Base-by-base conservation (phyloP, 495 filamentous ascomycete genomes). In the Cladorrhinum samala region DNA sequence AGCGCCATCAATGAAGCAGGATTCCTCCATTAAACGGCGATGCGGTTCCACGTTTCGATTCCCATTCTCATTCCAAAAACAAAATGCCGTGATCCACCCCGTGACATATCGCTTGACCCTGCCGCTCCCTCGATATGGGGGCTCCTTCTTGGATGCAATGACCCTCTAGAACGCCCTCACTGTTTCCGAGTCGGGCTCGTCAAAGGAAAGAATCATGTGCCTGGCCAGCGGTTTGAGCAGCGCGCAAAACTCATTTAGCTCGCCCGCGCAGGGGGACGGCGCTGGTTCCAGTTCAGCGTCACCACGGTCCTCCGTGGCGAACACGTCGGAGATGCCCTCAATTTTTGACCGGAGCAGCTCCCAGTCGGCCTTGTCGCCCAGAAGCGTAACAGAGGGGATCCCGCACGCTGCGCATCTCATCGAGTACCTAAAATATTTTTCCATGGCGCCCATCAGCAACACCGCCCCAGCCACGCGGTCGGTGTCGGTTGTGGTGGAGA, bases 121-220 rank as follows among this genome's bases (percentile, higher is more conserved):
- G 19, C 30, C 48, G 23, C 36, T 50, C 8, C 2, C 7, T 19
- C 16, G n/a, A 18, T 20, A 38, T 3, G 30, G 48, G 18, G 9
- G 2, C 33, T 50, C 36, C 48, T 21, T 17, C 48, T 21, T 17
- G 9, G 9, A 41, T 18, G 36, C 30, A 37, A 20, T 50, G 9
- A 39, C 17, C 11, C 36, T n/a, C 74, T 73, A 78, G 59, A 78
- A 78, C 9, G 52, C 43, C 0, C 38, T 24, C 13, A 65, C 57
- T 4, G 55, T 58, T 9, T 33, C 33, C 0, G 49, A 33, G 30
- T 78, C 65, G 3, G 64, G 68, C 3, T 58, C 54, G 18, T 60
- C 59, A 36, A 69, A 73, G 16, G 55, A 57, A 1, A 14, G 14
- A n/a, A 72, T 56, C 49, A 72, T 66, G 40, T 57, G 46, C 16